These are phyloP conservation scores for Phoma sp. DNA, from an alignment of 2,329 filamentous ascomycete genomes.

Conservation along the genomic window DNA sequence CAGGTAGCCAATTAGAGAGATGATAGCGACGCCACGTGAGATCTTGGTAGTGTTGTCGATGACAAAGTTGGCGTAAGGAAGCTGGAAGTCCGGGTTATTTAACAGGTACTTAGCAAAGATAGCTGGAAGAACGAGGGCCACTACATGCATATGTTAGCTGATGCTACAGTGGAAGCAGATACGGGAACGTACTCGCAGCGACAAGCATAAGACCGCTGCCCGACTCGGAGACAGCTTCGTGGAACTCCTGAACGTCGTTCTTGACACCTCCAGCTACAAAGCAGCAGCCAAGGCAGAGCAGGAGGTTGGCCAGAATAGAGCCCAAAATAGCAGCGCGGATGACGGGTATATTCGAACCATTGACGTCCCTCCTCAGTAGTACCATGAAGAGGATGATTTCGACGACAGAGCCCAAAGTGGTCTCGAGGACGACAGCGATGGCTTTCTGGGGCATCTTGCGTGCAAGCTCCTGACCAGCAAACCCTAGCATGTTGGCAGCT, in stretches of 20 bases:
- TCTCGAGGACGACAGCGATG: conserved; percentile 66
- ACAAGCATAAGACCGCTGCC: conserved; percentile 79
- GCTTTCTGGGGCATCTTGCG: conserved; percentile 75
- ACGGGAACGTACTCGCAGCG: conserved; percentile 63
- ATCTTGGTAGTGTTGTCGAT: conserved; percentile 64
- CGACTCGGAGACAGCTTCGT: conserved; percentile 77
- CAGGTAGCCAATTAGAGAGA: conserved; percentile 71
- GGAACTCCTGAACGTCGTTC: conserved; percentile 72
- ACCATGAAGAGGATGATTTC: conserved; percentile 86
- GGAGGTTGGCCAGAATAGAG: conserved; percentile 80
- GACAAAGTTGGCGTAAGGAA: conserved; percentile 62
- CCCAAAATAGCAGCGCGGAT: conserved; percentile 84
- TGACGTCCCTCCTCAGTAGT: conserved; percentile 61
- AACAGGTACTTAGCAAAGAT: conserved; percentile 59
- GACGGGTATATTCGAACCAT: conserved; percentile 62
- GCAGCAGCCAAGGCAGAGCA: conserved; percentile 79
- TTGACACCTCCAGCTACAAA: conserved; percentile 78
- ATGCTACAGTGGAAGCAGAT: neutral
- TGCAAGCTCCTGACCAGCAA: conserved; percentile 73
- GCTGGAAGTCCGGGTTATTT: conserved; percentile 37
- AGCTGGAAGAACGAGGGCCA: conserved; percentile 56
- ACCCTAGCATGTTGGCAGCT: conserved; percentile 76
- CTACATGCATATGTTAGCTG: conserved; percentile 34
- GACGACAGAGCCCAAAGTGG: conserved; percentile 72
- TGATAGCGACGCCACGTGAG: conserved; percentile 72